Conservation (phyloP, 768 basidiomycete species). For the Trametes cingulata region DNA sequence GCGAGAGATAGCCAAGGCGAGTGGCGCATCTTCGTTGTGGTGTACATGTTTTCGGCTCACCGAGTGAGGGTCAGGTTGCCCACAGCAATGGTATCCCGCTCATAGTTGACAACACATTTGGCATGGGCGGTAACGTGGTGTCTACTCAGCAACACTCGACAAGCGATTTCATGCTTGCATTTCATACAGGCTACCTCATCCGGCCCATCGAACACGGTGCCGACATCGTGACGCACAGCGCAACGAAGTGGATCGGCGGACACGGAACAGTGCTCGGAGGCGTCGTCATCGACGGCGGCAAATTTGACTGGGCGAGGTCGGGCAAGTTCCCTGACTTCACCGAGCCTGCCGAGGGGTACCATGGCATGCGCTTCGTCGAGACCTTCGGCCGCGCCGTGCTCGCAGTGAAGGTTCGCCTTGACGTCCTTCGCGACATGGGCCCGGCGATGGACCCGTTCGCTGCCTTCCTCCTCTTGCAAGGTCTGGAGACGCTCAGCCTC, state of each 20-base stretch:
- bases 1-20: conserved; percentile 67
- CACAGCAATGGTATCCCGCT: conserved; percentile 72
- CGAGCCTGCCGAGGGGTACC: conserved; percentile 73
- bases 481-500: conserved; percentile 75
- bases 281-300: conserved; percentile 72
- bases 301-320: conserved; percentile 71
- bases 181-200: conserved; percentile 51
- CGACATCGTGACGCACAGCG: conserved; percentile 77
- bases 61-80: too few species aligned
- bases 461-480: conserved; percentile 74
- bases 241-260: conserved; percentile 85
- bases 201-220: conserved; percentile 74
- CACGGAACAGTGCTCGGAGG: conserved; percentile 82
- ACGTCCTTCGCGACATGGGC: conserved; percentile 68
- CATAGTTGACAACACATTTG: conserved; percentile 82
- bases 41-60: too few species aligned
- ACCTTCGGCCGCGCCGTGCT: conserved; percentile 67
- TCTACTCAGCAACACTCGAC: too few species aligned
- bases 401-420: conserved; percentile 63
- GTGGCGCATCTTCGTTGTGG: too few species aligned
- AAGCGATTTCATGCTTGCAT: background rate
- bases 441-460: conserved; percentile 70
- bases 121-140: conserved; percentile 52
- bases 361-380: conserved; percentile 67
- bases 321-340: conserved; percentile 78